A percentile compares a stretch with the other conserved stretches of the same genome.
Evolutionary conservation across 2,329 filamentous ascomycete genomes (phyloP).

Genomic region (Metarhizium robertsii): DNA sequence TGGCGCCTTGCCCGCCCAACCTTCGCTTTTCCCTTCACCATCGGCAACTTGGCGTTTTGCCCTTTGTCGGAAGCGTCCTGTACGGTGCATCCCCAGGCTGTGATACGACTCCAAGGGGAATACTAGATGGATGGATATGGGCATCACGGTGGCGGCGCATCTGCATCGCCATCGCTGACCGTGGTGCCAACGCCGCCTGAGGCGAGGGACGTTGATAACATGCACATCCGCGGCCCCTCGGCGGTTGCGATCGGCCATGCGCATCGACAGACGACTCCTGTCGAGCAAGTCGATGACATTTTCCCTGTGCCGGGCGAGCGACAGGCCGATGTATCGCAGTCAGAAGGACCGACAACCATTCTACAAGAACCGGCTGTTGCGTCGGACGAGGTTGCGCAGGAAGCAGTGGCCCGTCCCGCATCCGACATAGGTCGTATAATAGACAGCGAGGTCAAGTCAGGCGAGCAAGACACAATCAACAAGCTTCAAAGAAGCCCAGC

Average conservation of each 20-base stretch:
- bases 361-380: background rate
- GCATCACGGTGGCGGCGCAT: background rate
- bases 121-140: background rate
- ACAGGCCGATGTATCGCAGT: background rate
- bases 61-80: too few species aligned
- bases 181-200: background rate
- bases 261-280: background rate
- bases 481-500: too few species aligned
- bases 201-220: background rate
- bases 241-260: background rate
- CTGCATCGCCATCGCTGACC: background rate
- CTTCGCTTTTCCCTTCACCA: too few species aligned
- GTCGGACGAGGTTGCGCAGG: background rate
- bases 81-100: background rate
- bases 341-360: background rate
- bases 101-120: background rate
- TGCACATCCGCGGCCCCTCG: background rate
- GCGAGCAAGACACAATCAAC: background rate
- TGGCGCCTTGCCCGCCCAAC: too few species aligned
- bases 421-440: background rate
- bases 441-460: background rate
- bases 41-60: too few species aligned
- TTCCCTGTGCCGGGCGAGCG: background rate
- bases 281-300: background rate
- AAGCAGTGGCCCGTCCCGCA: background rate